These are phyloP conservation scores for Nidula niveotomentosa DNA, from an alignment of 1,284 basidiomycete genomes.

Conservation along the genomic window DNA sequence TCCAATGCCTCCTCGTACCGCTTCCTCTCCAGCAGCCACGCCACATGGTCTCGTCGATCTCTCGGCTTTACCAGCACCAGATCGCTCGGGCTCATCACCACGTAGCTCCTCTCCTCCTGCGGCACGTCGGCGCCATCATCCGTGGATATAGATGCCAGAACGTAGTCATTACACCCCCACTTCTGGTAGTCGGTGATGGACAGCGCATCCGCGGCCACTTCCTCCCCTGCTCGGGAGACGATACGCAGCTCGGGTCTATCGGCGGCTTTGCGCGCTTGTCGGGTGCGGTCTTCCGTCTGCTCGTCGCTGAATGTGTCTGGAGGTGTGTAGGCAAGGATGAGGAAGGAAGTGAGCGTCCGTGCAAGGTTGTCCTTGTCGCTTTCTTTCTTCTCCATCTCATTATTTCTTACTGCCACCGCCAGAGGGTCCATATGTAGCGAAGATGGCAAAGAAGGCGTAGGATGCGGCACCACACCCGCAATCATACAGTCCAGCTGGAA, in stretches of 20 bases:
- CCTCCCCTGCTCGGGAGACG: slow-evolving; percentile 87
- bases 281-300: slow-evolving; percentile 66
- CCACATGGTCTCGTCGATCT: slow-evolving; percentile 88
- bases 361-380: slow-evolving; percentile 7
- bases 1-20: slow-evolving; percentile 89
- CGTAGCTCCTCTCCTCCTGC: slow-evolving; percentile 50
- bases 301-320: slow-evolving; percentile 73
- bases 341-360: slow-evolving; percentile 63
- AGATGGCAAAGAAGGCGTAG: slow-evolving; percentile 28
- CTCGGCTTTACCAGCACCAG: slow-evolving; percentile 85
- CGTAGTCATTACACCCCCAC: slow-evolving; percentile 94
- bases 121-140: slow-evolving; percentile 22
- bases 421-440: neutral
- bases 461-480: slow-evolving; percentile 85
- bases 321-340: slow-evolving; percentile 82
- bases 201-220: slow-evolving; percentile 86
- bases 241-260: slow-evolving; percentile 93
- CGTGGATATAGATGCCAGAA: slow-evolving; percentile 46
- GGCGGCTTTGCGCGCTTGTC: slow-evolving; percentile 79
- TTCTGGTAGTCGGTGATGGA: slow-evolving; percentile 77
- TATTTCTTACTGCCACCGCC: neutral
- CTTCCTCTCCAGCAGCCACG: slow-evolving; percentile 88
- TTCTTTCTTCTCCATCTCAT: neutral
- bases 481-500: slow-evolving; percentile 98
- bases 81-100: slow-evolving; percentile 86